A percentile compares a stretch with the other conserved stretches of the same genome.
These are phyloP conservation scores for Aureobasidium subglaciale DNA, from an alignment of 2,329 filamentous ascomycete species.

Conservation along the genomic window DNA sequence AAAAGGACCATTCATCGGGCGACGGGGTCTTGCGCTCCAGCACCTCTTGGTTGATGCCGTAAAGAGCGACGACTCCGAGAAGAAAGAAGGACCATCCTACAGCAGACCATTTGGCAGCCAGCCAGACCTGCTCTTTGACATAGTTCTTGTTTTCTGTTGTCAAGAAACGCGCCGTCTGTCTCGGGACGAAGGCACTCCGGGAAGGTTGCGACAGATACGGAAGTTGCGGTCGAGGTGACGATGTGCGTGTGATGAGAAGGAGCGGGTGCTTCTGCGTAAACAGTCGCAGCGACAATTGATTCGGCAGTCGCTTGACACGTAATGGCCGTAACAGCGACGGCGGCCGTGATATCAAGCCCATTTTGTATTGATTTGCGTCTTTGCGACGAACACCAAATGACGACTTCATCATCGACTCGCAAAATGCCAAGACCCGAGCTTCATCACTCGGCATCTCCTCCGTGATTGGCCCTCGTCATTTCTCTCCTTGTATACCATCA, in stretches of 20 bases:
- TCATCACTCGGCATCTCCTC: not conserved
- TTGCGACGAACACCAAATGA: not conserved
- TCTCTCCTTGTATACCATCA: not conserved
- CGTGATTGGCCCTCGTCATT: not conserved
- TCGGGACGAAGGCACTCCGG: slow-evolving; percentile 25
- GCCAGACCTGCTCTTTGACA: slow-evolving; percentile 62
- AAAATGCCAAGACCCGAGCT: slow-evolving; percentile 10
- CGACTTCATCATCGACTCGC: not conserved
- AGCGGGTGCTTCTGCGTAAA: slow-evolving; percentile 54
- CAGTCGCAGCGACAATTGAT: slow-evolving; percentile 31
- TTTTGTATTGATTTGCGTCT: not conserved
- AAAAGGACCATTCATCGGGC: slow-evolving; percentile 71
- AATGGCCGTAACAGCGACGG: slow-evolving; percentile 21
- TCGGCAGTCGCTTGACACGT: slow-evolving; percentile 17
- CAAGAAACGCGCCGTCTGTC: slow-evolving; percentile 59
- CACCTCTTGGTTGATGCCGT: slow-evolving; percentile 64
- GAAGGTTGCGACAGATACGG: slow-evolving; percentile 57
- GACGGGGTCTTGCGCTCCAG: slow-evolving; percentile 72
- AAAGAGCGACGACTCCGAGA: slow-evolving; percentile 54
- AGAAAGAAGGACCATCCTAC: slow-evolving; percentile 58
- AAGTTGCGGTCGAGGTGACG: slow-evolving; percentile 51
- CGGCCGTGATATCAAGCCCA: slow-evolving; percentile 9
- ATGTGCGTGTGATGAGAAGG: slow-evolving; percentile 44
- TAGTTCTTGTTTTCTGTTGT: slow-evolving; percentile 70
- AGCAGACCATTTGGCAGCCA: slow-evolving; percentile 61